Conservation (phyloP, 495 filamentous ascomycete species). For the Recurvomyces mirabilis region DNA sequence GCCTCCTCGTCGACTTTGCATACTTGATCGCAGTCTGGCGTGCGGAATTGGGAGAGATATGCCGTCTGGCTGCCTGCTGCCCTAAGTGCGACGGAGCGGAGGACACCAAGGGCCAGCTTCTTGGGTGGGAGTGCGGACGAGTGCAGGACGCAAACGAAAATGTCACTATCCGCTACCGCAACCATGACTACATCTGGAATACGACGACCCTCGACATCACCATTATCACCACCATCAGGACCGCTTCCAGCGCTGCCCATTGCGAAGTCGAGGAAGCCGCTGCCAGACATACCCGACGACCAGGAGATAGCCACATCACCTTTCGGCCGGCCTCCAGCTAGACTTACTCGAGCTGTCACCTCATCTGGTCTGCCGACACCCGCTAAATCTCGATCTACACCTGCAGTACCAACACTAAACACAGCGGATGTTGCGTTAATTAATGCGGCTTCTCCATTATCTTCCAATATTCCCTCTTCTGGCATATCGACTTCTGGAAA, state of each 20-base stretch:
- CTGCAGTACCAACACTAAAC: slow-evolving; percentile 17
- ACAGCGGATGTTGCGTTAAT: not conserved
- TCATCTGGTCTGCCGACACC: slow-evolving; percentile 16
- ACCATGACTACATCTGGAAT: slow-evolving; percentile 8
- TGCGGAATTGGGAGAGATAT: no score
- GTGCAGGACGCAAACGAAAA: no score
- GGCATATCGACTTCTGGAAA: slow-evolving; percentile 42
- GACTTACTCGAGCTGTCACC: slow-evolving; percentile 9
- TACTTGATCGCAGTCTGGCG: no score
- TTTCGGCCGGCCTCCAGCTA: not conserved
- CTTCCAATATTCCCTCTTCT: not conserved
- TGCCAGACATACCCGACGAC: slow-evolving; percentile 4
- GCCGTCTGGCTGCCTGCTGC: no score
- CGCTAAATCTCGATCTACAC: slow-evolving; percentile 12
- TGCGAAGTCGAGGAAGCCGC: slow-evolving; percentile 14
- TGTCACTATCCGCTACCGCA: slow-evolving; percentile 8
- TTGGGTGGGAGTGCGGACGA: no score
- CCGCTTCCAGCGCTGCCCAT: slow-evolving; percentile 19
- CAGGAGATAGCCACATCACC: no score
- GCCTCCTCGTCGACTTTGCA: no score
- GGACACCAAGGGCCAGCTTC: no score
- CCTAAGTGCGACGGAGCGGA: no score
- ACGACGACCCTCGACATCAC: slow-evolving; percentile 8
- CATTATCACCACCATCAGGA: slow-evolving; percentile 15
- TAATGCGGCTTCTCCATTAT: slow-evolving; percentile 2